phyloP scores from a whole-genome alignment of 805 yeast species.

The Saccharomycopsis fodiens region DNA sequence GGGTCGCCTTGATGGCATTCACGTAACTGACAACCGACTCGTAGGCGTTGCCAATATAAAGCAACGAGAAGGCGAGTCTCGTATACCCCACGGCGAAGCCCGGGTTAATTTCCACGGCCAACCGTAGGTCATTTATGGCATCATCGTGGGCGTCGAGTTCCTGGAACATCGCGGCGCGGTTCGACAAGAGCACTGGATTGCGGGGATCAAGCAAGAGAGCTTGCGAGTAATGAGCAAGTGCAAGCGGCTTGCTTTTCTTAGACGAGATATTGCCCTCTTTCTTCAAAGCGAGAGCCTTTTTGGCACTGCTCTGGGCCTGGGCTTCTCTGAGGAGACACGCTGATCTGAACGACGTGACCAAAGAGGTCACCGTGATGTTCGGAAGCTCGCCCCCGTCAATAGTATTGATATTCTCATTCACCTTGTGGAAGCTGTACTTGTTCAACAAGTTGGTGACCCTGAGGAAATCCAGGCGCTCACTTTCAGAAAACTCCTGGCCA shows the following conservation, averaged over 20 bases:
- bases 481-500: background rate
- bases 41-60: constrained; percentile 31
- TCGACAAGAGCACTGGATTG: constrained; percentile 30
- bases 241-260: constrained; percentile 53
- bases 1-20: constrained; percentile 26
- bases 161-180: constrained; percentile 35
- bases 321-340: background rate
- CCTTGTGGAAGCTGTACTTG: constrained; percentile 3
- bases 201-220: constrained; percentile 30
- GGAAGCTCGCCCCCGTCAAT: constrained; percentile 4
- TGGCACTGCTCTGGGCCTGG: constrained; percentile 29
- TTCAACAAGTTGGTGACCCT: constrained; percentile 1
- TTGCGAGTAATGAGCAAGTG: constrained; percentile 32
- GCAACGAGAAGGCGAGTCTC: constrained; percentile 30
- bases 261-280: constrained; percentile 82
- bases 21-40: constrained; percentile 32
- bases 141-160: constrained; percentile 29
- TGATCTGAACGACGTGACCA: constrained; percentile 1
- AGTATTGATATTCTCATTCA: background rate
- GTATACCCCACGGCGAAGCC: constrained; percentile 33
- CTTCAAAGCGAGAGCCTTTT: constrained; percentile 73
- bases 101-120: constrained; percentile 28
- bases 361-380: background rate
- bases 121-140: constrained; percentile 31
- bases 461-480: background rate